Conservation (phyloP, 345 rosid genomes). For the Microthlaspi erraticum region DNA sequence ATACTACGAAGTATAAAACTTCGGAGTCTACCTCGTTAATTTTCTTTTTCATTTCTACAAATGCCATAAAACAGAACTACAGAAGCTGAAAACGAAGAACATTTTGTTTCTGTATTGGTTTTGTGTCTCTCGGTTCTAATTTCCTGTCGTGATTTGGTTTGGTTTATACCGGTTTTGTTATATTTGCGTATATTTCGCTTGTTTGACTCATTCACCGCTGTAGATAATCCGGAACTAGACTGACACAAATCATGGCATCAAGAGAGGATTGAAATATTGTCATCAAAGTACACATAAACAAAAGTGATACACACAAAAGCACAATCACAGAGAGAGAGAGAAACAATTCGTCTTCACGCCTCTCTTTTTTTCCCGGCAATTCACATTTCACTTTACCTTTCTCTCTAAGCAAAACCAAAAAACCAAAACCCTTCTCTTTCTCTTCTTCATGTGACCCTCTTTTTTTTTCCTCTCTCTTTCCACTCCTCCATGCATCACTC, state of each 20-base stretch:
- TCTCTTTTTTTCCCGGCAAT: constrained; percentile 31
- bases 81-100: no score
- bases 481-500: constrained; percentile 53
- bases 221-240: constrained; percentile 17
- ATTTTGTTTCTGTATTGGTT: no score
- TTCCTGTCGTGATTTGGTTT: no score
- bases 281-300: constrained; percentile 24
- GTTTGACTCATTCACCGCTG: constrained; percentile 16
- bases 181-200: background rate
- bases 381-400: constrained; percentile 43
- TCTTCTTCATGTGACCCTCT: constrained; percentile 34
- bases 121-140: no score
- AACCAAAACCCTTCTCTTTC: constrained; percentile 7
- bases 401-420: constrained; percentile 4
- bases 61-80: no score
- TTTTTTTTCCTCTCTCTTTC: no score
- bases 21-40: no score
- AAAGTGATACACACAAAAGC: constrained; percentile 10
- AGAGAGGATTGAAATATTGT: constrained; percentile 4
- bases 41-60: no score
- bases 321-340: constrained; percentile 1
- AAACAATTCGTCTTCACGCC: constrained; percentile 18
- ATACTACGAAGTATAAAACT: no score
- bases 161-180: no score
- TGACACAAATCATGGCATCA: constrained; percentile 13